Evolutionary conservation across 768 basidiomycete species (phyloP).

Genomic region (Suillus subaureus): DNA sequence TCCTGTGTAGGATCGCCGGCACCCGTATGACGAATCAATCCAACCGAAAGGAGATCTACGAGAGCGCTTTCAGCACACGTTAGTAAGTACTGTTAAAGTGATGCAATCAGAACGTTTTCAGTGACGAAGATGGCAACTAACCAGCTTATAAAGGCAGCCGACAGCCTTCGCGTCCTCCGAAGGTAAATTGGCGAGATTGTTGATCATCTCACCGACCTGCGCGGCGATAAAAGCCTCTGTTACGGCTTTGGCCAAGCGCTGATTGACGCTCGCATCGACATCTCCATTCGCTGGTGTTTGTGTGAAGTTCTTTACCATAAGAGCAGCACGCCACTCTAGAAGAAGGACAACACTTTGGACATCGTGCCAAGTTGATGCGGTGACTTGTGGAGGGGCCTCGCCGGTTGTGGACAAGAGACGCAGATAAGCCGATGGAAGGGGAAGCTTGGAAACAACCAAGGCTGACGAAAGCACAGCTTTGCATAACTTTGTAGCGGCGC

Average conservation of each 20-base stretch:
- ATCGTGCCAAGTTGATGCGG: constrained; percentile 38
- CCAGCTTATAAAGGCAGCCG: constrained; percentile 29
- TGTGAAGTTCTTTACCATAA: constrained; percentile 46
- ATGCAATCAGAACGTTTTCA: background rate
- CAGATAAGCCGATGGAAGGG: constrained; percentile 45
- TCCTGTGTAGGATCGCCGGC: constrained; percentile 45
- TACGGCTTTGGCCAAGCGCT: constrained; percentile 62
- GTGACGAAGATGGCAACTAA: constrained; percentile 14
- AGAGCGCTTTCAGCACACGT: constrained; percentile 57
- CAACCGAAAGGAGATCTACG: constrained; percentile 61
- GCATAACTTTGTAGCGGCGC: constrained; percentile 67
- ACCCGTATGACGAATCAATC: constrained; percentile 36
- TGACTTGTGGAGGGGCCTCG: constrained; percentile 21
- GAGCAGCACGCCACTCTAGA: constrained; percentile 68
- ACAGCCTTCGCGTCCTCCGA: constrained; percentile 23
- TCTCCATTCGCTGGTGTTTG: constrained; percentile 34
- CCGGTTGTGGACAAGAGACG: constrained; percentile 44
- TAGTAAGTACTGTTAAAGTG: constrained; percentile 55
- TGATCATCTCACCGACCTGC: constrained; percentile 53
- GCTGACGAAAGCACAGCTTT: constrained; percentile 46
- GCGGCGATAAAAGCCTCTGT: constrained; percentile 70
- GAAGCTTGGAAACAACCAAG: constrained; percentile 22
- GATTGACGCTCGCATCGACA: constrained; percentile 55
- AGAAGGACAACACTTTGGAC: constrained; percentile 45
- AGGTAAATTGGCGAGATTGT: constrained; percentile 26